Evolutionary conservation across 2,329 filamentous ascomycete species (phyloP), one percentile per base, ranked within the genome.

Genomic region (Venturia effusa): DNA sequence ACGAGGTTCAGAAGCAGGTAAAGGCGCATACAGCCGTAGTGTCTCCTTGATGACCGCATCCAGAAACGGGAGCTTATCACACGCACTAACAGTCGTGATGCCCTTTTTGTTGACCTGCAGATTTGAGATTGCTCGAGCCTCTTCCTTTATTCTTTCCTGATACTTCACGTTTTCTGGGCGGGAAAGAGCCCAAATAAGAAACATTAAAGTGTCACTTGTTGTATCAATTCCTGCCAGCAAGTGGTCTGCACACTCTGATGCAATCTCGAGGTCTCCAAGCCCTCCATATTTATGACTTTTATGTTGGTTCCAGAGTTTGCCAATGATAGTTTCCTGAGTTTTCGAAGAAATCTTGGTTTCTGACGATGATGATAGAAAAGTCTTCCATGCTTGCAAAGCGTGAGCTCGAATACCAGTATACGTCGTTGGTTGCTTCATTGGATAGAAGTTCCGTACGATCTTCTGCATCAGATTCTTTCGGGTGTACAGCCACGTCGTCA

Each of bases 161-260:
- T 76, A 77, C 8, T 66, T 63, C 5, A 67, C 62, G 61, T 81
- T 74, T 39, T 76, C 72, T 0, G 76, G 77, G 0, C 74, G 72
- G 0, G 81, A 83, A 0, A 84, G 73, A 10, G 70, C 69, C 72
- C 73, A 75, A 1, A 70, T 71, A 15, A 75, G 68, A 43, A 73
- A 75, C 1, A 73, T 75, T 8, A 75, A 64, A 0, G 69, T 72
- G 1, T 71, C 69, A 8, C 69, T 72, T 0, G 72, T 74, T 0
- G 73, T 75, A 57, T 75, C 74, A 7, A 70, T 72, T 0, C 74
- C 73, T 1, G 73, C 73, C 7, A 74, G 72, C 15, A 83, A 74
- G 65, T 84, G 81, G 63, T 84, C 81, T 0, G 81, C 80, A 15
- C 74, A 77, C 69, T 84, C 81, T 0, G 80, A 80, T 0, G 81